These are phyloP conservation scores for Blastobotrys americana DNA, from an alignment of 805 yeast genomes.

Conservation along the genomic window DNA sequence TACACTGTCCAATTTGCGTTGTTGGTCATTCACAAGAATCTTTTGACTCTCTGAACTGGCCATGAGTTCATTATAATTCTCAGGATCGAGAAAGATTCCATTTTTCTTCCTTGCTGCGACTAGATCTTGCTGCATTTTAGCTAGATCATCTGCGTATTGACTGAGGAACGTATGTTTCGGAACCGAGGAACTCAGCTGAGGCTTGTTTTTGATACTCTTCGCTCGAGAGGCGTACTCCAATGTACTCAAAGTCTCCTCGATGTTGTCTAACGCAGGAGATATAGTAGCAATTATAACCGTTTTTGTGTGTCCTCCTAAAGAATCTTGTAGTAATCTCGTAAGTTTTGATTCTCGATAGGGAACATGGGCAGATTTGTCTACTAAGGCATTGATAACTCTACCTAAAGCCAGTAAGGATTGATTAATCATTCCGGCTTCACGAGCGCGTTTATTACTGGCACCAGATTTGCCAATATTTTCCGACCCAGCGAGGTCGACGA, in stretches of 20 bases:
- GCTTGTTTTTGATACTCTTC: slow-evolving; percentile 65
- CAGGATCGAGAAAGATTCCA: slow-evolving; percentile 56
- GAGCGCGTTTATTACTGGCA: slow-evolving; percentile 75
- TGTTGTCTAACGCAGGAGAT: slow-evolving; percentile 68
- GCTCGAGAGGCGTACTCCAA: slow-evolving; percentile 85
- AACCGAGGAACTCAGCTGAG: slow-evolving; percentile 40
- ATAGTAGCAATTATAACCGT: slow-evolving; percentile 83
- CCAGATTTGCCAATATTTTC: slow-evolving; percentile 87
- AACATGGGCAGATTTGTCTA: slow-evolving; percentile 58
- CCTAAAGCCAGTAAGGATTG: slow-evolving; percentile 84
- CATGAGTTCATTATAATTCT: slow-evolving; percentile 38
- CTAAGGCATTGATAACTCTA: slow-evolving; percentile 71
- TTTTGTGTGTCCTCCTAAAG: slow-evolving; percentile 81
- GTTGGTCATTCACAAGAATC: slow-evolving; percentile 45
- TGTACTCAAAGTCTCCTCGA: slow-evolving; percentile 81
- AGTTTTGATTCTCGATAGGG: slow-evolving; percentile 84
- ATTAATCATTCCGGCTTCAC: slow-evolving; percentile 90
- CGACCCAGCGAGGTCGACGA: slow-evolving; percentile 93
- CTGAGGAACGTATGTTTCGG: slow-evolving; percentile 49
- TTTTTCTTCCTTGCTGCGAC: slow-evolving; percentile 56
- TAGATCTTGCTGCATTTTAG: slow-evolving; percentile 52
- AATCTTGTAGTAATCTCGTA: slow-evolving; percentile 71
- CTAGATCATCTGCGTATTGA: slow-evolving; percentile 49
- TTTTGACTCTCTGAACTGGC: slow-evolving; percentile 45
- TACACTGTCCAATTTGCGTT: slow-evolving; percentile 39